Evolutionary conservation across 371 early-diverging fungal species (phyloP), one percentile per base, ranked within the genome.

Genomic region (Gilbertella persicaria): DNA sequence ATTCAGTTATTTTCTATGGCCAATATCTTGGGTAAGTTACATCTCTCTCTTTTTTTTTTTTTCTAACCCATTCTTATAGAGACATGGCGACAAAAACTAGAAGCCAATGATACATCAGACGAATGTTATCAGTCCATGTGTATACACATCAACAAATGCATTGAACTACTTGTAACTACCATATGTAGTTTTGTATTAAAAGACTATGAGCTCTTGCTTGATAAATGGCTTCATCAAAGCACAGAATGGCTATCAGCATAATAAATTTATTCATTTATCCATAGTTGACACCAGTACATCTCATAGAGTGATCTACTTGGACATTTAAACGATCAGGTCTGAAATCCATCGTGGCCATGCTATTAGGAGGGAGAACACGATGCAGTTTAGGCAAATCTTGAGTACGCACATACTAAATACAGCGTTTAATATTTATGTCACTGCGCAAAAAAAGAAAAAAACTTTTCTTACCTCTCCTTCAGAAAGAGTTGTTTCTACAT

Each of bases 161-260:
- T 50, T 13, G 64, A 62, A 2, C 49, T 60, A 9, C 44, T 74
- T 35, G 39, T 55, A 20, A 43, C 38, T 5, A 44, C 67, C 24
- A 53, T 75, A 12, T 67, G 70, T 55, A 62, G 64, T 12, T 69
- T 71, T 53, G 64, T 71, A 23, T 37, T 75, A 35, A 67, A 67
- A 33, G 76, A 75, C 30, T 62, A 71, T 36, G 53, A 60, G 14
- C 50, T 61, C 19, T 49, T 75, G 10, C 46, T 75, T 6, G 53
- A 64, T 39, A 69, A 71, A 45, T 75, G 76, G 76, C 39, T 69
- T 21, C 71, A 71, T 42, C 55, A 66, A n/a, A 50, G 62, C 21
- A 55, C 55, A 8, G 61, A 60, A 35, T 71, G 72, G 67, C 38
- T 64, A 9, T 50, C 41, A 23, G 59, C 64, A 36, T 66, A 53